Evolutionary conservation across 208 protist species (phyloP).

Genomic region (Leishmania gerbilli): DNA sequence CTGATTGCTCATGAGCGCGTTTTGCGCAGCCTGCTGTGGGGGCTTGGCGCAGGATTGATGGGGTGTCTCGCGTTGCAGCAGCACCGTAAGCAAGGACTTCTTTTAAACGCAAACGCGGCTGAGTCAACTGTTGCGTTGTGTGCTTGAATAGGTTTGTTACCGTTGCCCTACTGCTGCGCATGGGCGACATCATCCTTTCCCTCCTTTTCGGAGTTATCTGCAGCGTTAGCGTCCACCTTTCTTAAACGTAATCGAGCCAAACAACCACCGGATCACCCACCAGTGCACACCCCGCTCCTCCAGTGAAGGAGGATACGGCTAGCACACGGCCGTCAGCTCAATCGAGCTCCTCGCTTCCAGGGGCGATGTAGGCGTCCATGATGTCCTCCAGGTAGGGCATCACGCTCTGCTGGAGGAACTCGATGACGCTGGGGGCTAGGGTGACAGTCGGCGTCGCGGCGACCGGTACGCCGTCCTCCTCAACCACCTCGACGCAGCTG

Average conservation of each 20-base stretch:
- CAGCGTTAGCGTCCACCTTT: background rate
- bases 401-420: slow-evolving; percentile 64
- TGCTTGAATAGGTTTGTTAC: background rate
- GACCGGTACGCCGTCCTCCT: slow-evolving; percentile 26
- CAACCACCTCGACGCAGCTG: slow-evolving; percentile 35
- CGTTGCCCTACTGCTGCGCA: background rate
- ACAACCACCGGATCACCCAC: background rate
- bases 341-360: slow-evolving; percentile 64
- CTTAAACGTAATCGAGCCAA: background rate
- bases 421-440: slow-evolving; percentile 29
- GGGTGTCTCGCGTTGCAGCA: background rate
- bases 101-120: too few relatives aligned
- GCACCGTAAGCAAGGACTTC: background rate
- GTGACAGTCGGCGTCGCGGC: slow-evolving; percentile 3
- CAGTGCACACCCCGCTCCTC: background rate
- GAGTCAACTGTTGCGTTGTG: background rate
- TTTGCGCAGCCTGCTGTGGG: background rate
- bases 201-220: background rate
- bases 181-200: background rate
- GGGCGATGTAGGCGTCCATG: slow-evolving; percentile 76
- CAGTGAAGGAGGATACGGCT: background rate
- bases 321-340: slow-evolving; percentile 21
- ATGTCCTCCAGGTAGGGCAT: slow-evolving; percentile 83
- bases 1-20: background rate
- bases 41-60: background rate